Conservation (phyloP, 176 grass and related monocot genomes). For the Zoysia japonica region DNA sequence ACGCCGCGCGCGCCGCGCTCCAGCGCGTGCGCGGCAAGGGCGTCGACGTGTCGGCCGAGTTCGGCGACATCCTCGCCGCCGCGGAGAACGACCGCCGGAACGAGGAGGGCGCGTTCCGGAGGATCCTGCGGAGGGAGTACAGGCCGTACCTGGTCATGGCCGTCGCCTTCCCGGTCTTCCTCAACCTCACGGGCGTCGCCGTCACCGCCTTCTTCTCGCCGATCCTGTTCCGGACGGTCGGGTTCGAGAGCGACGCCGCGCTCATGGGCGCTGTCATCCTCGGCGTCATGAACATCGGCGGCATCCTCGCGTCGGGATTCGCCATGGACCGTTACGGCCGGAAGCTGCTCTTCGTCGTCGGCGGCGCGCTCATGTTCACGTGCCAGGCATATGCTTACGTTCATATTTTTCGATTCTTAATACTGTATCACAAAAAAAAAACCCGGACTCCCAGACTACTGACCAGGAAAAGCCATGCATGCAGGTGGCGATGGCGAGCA, state of each 20-base stretch:
- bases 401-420: background rate
- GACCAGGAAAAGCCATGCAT: background rate
- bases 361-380: conserved; percentile 71
- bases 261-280: conserved; percentile 75
- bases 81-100: conserved; percentile 42
- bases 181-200: conserved; percentile 73
- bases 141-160: conserved; percentile 78
- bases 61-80: conserved; percentile 51
- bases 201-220: conserved; percentile 83
- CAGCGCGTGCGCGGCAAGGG: conserved; percentile 62
- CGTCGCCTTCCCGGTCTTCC: conserved; percentile 74
- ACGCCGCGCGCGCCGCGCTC: conserved; percentile 69
- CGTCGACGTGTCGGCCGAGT: conserved; percentile 71
- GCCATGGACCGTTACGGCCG: conserved; percentile 76
- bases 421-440: too few species aligned
- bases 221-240: conserved; percentile 69
- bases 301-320: conserved; percentile 57
- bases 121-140: conserved; percentile 59
- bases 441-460: too few species aligned
- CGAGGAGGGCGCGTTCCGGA: conserved; percentile 62
- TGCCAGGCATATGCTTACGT: conserved; percentile 35
- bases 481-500: conserved; percentile 68
- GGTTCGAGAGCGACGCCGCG: conserved; percentile 67
- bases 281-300: conserved; percentile 64
- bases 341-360: conserved; percentile 64